Conservation (phyloP, 1,284 basidiomycete species). For the Sphagnurus paluster region DNA sequence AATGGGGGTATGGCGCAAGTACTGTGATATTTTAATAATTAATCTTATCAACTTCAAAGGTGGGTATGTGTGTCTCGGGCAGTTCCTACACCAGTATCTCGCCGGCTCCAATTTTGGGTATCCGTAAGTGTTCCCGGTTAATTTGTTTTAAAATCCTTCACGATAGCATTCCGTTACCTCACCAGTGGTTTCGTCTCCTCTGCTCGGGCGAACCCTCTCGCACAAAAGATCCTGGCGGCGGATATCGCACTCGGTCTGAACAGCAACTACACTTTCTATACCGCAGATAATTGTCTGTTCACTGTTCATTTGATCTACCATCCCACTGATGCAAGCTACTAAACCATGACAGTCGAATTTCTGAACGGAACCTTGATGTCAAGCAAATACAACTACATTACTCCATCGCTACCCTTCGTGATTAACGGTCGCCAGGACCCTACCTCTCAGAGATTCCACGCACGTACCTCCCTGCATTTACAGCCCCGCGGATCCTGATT, state of each 20-base stretch:
- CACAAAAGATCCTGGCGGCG: constrained; percentile 54
- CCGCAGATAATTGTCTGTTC: constrained; percentile 49
- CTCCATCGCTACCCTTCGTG: constrained; percentile 42
- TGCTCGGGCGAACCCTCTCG: constrained; percentile 52
- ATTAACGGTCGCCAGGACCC: constrained; percentile 50
- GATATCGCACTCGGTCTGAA: constrained; percentile 48
- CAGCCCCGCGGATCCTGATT: constrained; percentile 2
- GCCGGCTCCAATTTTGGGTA: constrained; percentile 51
- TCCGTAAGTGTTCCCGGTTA: constrained; percentile 42
- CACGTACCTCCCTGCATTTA: constrained; percentile 26
- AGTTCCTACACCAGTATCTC: constrained; percentile 60
- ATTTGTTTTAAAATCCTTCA: not conserved
- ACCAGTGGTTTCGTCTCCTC: constrained; percentile 55
- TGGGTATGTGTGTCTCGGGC: constrained; percentile 60
- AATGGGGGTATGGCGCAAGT: constrained; percentile 51
- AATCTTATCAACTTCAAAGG: constrained; percentile 31
- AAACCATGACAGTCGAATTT: constrained; percentile 48
- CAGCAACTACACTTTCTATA: constrained; percentile 40
- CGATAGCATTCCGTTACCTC: not conserved
- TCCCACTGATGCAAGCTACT: not conserved
- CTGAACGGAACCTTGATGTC: constrained; percentile 52
- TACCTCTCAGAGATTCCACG: constrained; percentile 60
- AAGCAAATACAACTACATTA: constrained; percentile 47
- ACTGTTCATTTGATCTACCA: not conserved
- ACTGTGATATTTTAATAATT: not conserved